Base-by-base conservation (phyloP, 2,329 filamentous ascomycete genomes). In the Graphilbum sp. region DNA sequence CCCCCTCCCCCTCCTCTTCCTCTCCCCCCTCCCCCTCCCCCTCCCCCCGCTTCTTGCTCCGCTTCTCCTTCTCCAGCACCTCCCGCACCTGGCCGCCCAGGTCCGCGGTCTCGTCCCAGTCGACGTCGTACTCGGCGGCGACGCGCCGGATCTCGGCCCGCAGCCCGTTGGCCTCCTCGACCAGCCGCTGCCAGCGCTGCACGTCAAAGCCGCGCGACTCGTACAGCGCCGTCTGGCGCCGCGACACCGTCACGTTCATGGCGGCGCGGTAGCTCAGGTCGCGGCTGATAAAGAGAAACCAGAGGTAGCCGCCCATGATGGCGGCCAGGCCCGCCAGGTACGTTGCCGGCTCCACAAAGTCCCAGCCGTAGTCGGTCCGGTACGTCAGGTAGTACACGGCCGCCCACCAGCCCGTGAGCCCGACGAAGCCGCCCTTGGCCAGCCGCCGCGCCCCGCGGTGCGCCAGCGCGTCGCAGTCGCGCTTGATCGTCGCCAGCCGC, bases 221-320 rank as follows among this genome's bases (percentile, higher is more conserved):
- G 54, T 95, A 94, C 11, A 94, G 62, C 37, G 76, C 73, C 39
- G 72, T 69, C 57, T 93, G 86, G 5, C 86, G 71, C 27, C 75
- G 69, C 29, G 74, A 83, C 29, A 94, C 80, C 7, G 87, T 94
- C 38, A 92, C 69, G 54, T 92, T 87, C 61, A 94, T 75, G 21
- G 87, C 85, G 3, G 79, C 79, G 47, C 81, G 78, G 62, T 94
- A 94, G 46, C 75, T 83, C 11, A 93, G 76, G 57, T 94, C 86
- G 17, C 82, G 74, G 59, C 87, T 92, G 61, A 94, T 83, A 58
- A 87, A 93, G 12, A 94, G 62, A 54, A 95, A 94, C 84, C 85
- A 95, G 38, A 93, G 64, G 51, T 95, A 95, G 47, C 85, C 87
- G 8, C 79, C 79, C 62, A 94, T 92, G 50, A 94, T 73, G 12